phyloP scores from a whole-genome alignment of 2,329 filamentous ascomycete genomes.

The Sphaerulina vaccinii region DNA sequence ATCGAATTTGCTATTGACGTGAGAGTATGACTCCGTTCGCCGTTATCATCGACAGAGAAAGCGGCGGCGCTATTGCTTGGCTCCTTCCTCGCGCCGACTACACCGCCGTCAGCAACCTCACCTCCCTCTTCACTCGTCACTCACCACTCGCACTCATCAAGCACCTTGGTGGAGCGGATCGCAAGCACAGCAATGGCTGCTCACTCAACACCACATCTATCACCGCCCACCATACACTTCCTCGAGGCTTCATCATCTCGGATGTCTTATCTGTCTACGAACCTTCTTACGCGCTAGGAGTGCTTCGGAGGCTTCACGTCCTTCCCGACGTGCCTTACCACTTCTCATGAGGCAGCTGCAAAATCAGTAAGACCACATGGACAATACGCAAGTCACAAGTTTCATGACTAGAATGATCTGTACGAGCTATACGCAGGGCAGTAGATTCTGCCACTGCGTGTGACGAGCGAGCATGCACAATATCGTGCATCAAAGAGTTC shows the following conservation, averaged over 20 bases:
- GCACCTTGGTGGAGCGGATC: too few relatives aligned
- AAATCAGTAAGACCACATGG: neutral
- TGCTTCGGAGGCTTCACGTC: neutral
- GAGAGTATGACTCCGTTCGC: too few relatives aligned
- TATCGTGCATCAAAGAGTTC: neutral
- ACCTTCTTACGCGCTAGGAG: constrained; percentile 1
- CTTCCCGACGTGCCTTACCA: neutral
- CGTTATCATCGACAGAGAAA: too few relatives aligned
- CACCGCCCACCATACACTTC: neutral
- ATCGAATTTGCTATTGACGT: too few relatives aligned
- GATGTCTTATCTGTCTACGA: neutral
- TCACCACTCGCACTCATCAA: too few relatives aligned
- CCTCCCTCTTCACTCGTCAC: too few relatives aligned
- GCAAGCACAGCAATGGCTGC: neutral
- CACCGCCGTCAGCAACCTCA: too few relatives aligned
- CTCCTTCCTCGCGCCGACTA: too few relatives aligned
- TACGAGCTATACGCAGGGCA: neutral
- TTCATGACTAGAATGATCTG: neutral
- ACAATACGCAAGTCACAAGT: neutral
- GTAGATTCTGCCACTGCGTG: neutral
- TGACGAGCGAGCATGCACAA: neutral
- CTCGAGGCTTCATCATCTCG: neutral
- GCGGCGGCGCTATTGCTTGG: too few relatives aligned
- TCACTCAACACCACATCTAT: neutral
- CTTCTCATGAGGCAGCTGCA: neutral